Base-by-base conservation (phyloP, 257 asterid genomes). In the Cruciata laevipes region DNA sequence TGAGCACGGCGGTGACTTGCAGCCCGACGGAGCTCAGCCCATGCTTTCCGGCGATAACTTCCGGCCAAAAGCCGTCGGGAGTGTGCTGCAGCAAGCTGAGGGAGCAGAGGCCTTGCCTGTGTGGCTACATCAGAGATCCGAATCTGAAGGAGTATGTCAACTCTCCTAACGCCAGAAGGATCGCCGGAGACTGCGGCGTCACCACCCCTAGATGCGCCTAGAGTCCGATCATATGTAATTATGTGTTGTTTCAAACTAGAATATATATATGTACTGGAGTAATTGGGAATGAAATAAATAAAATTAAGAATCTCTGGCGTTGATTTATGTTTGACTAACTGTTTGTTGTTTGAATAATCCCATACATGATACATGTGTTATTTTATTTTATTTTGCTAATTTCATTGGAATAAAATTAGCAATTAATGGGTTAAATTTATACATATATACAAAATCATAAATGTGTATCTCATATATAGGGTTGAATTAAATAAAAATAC, bases 61-160 rank as follows among this genome's bases (percentile, higher is more conserved):
- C 65, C 3, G 6, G 31, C 0, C 3, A 17, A 0, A 47, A 68
- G 11, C 80, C 80, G 8, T 47, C 78, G 6, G 3, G 9, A 0
- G 31, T 20, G 1, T 78, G 83, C 40, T 78, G 83, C 61, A n/a
- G 27, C 17, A 71, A 61, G 47, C 67, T 78, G 60, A 66, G 23
- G 49, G 70, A 69, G 38, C 80, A 79, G 35, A 32, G 23, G 53
- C 80, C 83, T 25, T 79, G 80, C 69, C 72, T 79, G 40, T 79
- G 83, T 47, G 68, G 73, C 12, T 79, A 69, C 30, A 7, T 65
- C 9, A 65, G 27, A 18, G 40, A 75, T 44, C 83, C 80, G 17
- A 67, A 6, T 18, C 61, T 68, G 8, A 18, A 31, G 3, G 78
- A 63, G 18, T 78, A 68, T 55, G 53, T 79, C 18, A 69, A 72